Evolutionary conservation across 495 filamentous ascomycete genomes (phyloP), one percentile per base, ranked within the genome.

Genomic region (Podospora pseudocomata): DNA sequence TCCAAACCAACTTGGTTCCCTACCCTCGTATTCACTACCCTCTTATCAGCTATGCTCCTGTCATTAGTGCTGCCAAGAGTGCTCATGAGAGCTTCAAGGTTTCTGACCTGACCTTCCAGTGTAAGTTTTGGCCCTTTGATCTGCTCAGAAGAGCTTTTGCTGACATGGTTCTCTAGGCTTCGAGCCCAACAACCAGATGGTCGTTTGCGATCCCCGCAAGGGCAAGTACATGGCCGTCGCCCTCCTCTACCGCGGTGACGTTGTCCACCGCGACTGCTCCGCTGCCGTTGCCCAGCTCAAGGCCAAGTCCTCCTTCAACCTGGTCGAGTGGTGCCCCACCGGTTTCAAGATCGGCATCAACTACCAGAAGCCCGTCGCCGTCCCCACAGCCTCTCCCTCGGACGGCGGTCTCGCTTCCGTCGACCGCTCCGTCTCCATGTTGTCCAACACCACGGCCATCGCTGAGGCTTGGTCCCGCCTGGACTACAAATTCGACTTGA

Each of bases 111-210:
- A 96, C 92, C 72, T 89, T 92, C 83, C 91, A 94, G 78, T 94
- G 92, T 91, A 81, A 76, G 85, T 80, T 19, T n/a, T 61, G 5
- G n/a, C 18, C 3, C n/a, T 57, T 23, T 23, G 23, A 23, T 2
- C 4, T 39, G 16, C 18, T 15, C 2, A 55, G 18, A 23, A 0
- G 23, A 28, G 26, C 11, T 26, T 7, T 13, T 18, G 23, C 65
- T 57, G 34, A 61, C 1, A 16, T 61, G 4, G 7, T 28, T 1
- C 7, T 53, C 56, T 57, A 88, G 88, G 91, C 80, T 94, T 94
- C 77, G 92, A 96, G 82, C 92, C 92, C 63, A 91, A 93, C 85
- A 96, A 96, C 85, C 92, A 96, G 84, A 96, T 96, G 92, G 92
- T 96, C 27, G 92, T 94, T 75, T 96, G 92, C 76, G 91, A 96